phyloP scores from a whole-genome alignment of 768 basidiomycete genomes.

The Boletus insuetus region DNA sequence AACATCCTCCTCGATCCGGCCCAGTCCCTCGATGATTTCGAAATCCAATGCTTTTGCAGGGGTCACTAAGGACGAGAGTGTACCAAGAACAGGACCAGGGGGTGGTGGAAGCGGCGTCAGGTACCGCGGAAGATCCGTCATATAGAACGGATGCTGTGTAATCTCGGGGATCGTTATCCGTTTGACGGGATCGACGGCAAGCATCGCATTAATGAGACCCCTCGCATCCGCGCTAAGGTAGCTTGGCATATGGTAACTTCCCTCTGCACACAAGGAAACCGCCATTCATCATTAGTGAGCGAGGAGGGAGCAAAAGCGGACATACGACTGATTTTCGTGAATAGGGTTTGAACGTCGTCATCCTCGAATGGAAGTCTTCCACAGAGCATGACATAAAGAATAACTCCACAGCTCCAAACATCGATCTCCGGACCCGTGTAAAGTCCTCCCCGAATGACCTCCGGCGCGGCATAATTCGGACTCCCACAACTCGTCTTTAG shows the following conservation, averaged over 20 bases:
- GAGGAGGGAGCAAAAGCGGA: slow-evolving; percentile 1
- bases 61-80: slow-evolving; percentile 67
- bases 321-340: slow-evolving; percentile 91
- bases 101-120: slow-evolving; percentile 78
- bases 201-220: slow-evolving; percentile 82
- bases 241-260: slow-evolving; percentile 81
- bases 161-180: slow-evolving; percentile 94
- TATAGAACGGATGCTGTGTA: slow-evolving; percentile 88
- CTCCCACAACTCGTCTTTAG: slow-evolving; percentile 96
- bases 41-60: slow-evolving; percentile 69
- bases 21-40: slow-evolving; percentile 88
- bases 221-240: slow-evolving; percentile 77
- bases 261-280: slow-evolving; percentile 50
- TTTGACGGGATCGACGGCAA: slow-evolving; percentile 91
- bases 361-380: slow-evolving; percentile 97
- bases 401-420: slow-evolving; percentile 99
- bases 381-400: slow-evolving; percentile 96
- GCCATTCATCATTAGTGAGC: background rate
- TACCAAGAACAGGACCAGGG: slow-evolving; percentile 74
- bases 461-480: slow-evolving; percentile 98
- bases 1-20: slow-evolving; percentile 87
- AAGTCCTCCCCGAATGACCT: slow-evolving; percentile 92
- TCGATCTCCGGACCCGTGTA: slow-evolving; percentile 99
- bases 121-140: slow-evolving; percentile 79
- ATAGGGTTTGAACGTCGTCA: slow-evolving; percentile 88